phyloP scores from a whole-genome alignment of 1,139 yeast species.

The Kodamaea derodonti region DNA sequence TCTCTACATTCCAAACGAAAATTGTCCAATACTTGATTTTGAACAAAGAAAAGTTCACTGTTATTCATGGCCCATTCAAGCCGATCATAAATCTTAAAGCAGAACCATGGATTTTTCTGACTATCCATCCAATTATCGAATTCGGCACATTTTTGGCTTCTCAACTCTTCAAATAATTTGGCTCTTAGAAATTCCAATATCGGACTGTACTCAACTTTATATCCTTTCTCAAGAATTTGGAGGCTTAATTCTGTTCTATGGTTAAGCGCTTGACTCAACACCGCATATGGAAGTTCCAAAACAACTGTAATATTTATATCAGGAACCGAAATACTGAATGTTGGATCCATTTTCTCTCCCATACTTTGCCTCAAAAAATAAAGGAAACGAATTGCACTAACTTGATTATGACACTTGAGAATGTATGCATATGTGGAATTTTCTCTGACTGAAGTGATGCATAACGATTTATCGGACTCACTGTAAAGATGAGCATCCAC shows the following conservation, averaged over 20 bases:
- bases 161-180: constrained; percentile 16
- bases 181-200: constrained; percentile 33
- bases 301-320: constrained; percentile 43
- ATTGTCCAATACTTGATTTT: constrained; percentile 23
- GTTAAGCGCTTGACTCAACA: constrained; percentile 16
- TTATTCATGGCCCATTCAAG: constrained; percentile 70
- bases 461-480: constrained; percentile 64
- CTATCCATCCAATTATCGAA: constrained; percentile 16
- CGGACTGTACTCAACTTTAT: constrained; percentile 27
- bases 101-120: constrained; percentile 39
- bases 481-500: constrained; percentile 55
- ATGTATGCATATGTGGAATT: constrained; percentile 41
- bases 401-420: constrained; percentile 49
- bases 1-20: constrained; percentile 55
- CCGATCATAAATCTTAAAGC: constrained; percentile 68
- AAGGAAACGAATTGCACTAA: constrained; percentile 59
- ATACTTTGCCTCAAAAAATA: constrained; percentile 48
- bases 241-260: constrained; percentile 11
- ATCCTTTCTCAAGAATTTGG: constrained; percentile 25
- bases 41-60: constrained; percentile 39
- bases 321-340: constrained; percentile 48
- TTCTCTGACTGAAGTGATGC: constrained; percentile 38
- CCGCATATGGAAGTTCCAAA: constrained; percentile 33
- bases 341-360: constrained; percentile 24
- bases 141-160: constrained; percentile 8